Evolutionary conservation across 805 yeast species (phyloP).

Genomic region (Huiozyma sinensis): DNA sequence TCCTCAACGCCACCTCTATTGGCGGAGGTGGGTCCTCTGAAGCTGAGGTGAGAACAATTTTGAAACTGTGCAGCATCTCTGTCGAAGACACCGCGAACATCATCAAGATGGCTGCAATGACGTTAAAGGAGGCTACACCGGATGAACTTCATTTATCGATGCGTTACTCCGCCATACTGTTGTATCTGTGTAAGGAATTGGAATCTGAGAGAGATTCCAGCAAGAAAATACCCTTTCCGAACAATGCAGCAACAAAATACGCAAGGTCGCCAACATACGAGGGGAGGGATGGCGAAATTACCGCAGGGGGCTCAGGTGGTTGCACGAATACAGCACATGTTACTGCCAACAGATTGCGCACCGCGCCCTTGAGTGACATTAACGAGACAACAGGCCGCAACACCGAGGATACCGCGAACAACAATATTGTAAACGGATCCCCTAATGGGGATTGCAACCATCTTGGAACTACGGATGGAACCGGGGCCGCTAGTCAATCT

Average conservation of each 20-base stretch:
- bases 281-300: neutral
- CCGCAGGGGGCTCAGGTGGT: neutral
- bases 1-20: conserved; percentile 33
- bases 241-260: neutral
- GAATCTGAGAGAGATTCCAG: conserved; percentile 32
- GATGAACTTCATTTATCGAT: conserved; percentile 81
- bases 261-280: neutral
- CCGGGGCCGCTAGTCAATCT: neutral
- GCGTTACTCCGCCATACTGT: conserved; percentile 63
- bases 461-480: neutral
- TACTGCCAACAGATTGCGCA: no score
- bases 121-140: conserved; percentile 73
- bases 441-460: no score
- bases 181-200: conserved; percentile 70
- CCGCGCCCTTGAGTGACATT: neutral
- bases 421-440: neutral
- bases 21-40: conserved; percentile 24
- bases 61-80: conserved; percentile 54
- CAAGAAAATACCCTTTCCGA: conserved; percentile 1
- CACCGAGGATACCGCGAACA: neutral
- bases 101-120: conserved; percentile 62
- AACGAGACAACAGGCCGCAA: neutral
- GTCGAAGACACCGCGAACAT: conserved; percentile 58
- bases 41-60: conserved; percentile 34
- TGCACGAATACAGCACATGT: no score